Evolutionary conservation across 2,329 filamentous ascomycete genomes (phyloP).

Genomic region (Fusarium nygamai): DNA sequence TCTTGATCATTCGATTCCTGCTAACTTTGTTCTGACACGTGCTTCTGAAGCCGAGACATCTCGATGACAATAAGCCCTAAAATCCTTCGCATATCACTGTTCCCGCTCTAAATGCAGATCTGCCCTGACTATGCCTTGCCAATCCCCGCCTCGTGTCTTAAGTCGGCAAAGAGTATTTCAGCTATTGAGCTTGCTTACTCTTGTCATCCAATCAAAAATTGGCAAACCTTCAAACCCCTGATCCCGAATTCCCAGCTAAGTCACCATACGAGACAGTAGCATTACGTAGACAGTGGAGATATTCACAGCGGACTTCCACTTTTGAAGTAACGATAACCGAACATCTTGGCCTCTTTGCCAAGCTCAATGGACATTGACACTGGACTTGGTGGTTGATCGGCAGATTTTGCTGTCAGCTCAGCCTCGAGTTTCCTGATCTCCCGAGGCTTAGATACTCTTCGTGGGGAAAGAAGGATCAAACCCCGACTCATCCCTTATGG

Average conservation of each 20-base stretch:
- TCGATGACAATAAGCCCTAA: constrained; percentile 7
- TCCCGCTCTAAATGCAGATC: neutral
- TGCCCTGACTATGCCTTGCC: neutral
- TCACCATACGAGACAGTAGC: neutral
- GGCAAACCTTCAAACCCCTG: neutral
- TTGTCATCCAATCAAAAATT: neutral
- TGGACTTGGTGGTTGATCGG: neutral
- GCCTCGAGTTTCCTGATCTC: neutral
- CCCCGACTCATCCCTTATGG: neutral
- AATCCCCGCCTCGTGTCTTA: neutral
- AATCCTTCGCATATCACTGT: neutral
- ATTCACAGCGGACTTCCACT: neutral
- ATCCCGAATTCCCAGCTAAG: neutral
- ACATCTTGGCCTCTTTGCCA: neutral
- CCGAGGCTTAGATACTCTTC: neutral
- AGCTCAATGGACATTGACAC: neutral
- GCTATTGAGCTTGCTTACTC: neutral
- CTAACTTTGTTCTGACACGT: neutral
- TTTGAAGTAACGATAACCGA: neutral
- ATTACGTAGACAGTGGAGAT: neutral
- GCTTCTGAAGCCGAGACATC: neutral
- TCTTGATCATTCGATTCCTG: too few relatives aligned
- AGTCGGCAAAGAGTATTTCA: neutral
- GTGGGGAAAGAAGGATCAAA: neutral
- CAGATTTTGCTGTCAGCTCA: neutral